Conservation (phyloP, 2,329 filamentous ascomycete species). For the Fusarium albosuccineum region DNA sequence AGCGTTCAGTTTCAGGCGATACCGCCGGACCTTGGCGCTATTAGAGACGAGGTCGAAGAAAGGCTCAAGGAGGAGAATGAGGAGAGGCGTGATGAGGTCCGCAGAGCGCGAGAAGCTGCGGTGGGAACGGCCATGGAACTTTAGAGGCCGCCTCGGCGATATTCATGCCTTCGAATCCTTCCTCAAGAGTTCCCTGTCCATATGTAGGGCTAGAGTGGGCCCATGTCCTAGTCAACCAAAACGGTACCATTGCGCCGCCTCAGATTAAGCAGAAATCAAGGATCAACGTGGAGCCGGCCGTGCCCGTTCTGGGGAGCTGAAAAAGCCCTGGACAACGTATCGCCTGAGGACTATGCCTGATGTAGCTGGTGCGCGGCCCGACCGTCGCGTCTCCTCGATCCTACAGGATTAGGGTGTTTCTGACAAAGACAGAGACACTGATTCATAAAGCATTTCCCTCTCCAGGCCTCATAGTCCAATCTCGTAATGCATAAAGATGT, state of each 20-base stretch:
- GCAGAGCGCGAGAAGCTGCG: conserved; percentile 68
- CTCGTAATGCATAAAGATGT: conserved; percentile 5
- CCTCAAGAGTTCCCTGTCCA: not conserved
- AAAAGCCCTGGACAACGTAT: not conserved
- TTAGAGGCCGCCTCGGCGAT: conserved; percentile 36
- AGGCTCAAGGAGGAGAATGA: conserved; percentile 74
- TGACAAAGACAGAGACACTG: not conserved
- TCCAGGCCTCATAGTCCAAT: conserved; percentile 5
- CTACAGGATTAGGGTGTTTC: not conserved
- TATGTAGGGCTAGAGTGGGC: conserved; percentile 12
- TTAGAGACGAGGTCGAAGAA: conserved; percentile 78
- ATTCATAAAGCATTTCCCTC: conserved; percentile 2
- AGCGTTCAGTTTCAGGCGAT: conserved; percentile 88
- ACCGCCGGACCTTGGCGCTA: conserved; percentile 78
- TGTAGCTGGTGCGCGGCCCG: conserved; percentile 10
- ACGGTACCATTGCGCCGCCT: conserved; percentile 3
- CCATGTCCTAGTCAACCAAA: conserved; percentile 17
- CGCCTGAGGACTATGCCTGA: conserved; percentile 7
- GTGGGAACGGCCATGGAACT: conserved; percentile 70
- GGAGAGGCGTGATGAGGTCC: conserved; percentile 67
- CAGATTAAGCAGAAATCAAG: conserved; percentile 15
- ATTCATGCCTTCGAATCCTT: conserved; percentile 5
- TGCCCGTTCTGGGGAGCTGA: conserved; percentile 1
- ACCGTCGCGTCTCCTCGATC: not conserved
- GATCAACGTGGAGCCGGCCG: conserved; percentile 3